Base-by-base conservation (phyloP, 2,329 filamentous ascomycete species). In the Aspergillus japonicus region DNA sequence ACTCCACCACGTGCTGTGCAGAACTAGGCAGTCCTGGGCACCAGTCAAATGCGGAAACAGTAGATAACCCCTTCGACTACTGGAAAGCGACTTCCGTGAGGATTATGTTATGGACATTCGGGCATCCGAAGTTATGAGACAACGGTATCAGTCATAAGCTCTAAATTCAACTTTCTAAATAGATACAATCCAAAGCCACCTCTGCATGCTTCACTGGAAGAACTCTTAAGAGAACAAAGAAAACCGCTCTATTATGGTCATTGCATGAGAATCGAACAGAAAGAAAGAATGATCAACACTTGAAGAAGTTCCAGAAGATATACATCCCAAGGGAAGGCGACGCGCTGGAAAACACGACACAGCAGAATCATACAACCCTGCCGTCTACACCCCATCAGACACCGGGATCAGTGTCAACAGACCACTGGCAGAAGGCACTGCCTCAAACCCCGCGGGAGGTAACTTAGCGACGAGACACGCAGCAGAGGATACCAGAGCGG, bases 401-500 rank as follows among this genome's bases (percentile, higher is more conserved):
- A 16, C 24, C 21, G 42, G 5, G 10, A n/a, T 10, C 19, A 8
- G 6, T 12, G 31, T 5, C 5, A 6, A 53, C 14, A 44, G 12
- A 29, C 21, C 5, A 16, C 11, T 39, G 53, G 16, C 39, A 16
- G 39, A 44, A n/a, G 14, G 7, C 14, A 19, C 39, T 16, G 16
- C 39, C 39, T 19, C 6, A 19, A 5, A 19, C 5, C 14, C 39
- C 39, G 1, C 39, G 16, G 26, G 26, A 44, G 39, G 39, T 19
- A 44, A 44, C 71, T 64, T 76, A 93, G 78, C 89, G 86, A 76
- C 91, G 88, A 64, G 90, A 87, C 77, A 97, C 96, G 84, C 94
- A 97, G 88, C 92, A 96, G 87, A 96, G 91, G 78, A 98, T 87
- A 79, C 95, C 94, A 58, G 92, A 96, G 81, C 88, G 91, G 75